Percentiles rank a stretch among this genome's conserved stretches.
Evolutionary conservation across 2,329 filamentous ascomycete species (phyloP).

Genomic region (Leptoxyphium fumago): DNA sequence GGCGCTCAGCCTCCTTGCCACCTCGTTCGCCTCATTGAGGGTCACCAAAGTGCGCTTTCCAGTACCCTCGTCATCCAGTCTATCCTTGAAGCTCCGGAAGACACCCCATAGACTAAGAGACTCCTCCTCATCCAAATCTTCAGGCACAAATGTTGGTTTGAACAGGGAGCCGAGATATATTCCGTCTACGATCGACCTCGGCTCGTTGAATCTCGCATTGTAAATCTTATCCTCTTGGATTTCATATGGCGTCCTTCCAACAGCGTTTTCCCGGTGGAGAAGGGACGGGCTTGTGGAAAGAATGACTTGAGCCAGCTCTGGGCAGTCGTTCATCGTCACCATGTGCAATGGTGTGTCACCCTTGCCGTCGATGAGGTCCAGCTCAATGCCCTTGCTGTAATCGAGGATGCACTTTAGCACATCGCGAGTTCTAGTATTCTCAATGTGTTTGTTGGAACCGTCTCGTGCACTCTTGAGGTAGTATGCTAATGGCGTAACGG

Average conservation of each 20-base stretch:
- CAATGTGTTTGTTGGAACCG: slow-evolving; percentile 1
- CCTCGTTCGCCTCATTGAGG: slow-evolving; percentile 46
- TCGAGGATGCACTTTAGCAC: slow-evolving; percentile 15
- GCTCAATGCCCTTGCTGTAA: slow-evolving; percentile 31
- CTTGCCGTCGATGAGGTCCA: slow-evolving; percentile 45
- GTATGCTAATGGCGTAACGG: slow-evolving; percentile 48
- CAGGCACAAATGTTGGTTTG: slow-evolving; percentile 1
- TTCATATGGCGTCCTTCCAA: slow-evolving; percentile 59
- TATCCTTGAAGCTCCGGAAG: slow-evolving; percentile 18
- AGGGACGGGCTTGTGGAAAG: slow-evolving; percentile 44
- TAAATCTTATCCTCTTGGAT: slow-evolving; percentile 44
- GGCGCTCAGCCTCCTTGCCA: slow-evolving; percentile 27
- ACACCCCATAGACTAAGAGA: slow-evolving; percentile 21
- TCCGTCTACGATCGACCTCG: background rate
- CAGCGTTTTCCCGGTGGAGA: slow-evolving; percentile 58
- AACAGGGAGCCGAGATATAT: background rate
- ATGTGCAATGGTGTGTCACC: slow-evolving; percentile 51
- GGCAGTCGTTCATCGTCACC: slow-evolving; percentile 18
- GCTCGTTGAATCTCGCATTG: slow-evolving; percentile 15
- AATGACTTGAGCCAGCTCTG: slow-evolving; percentile 37
- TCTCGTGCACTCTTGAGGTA: slow-evolving; percentile 3
- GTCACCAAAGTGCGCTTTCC: slow-evolving; percentile 40
- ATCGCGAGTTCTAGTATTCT: background rate
- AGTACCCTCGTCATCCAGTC: slow-evolving; percentile 6
- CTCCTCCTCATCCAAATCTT: slow-evolving; percentile 12